Percentiles rank a stretch among this genome's conserved stretches.
phyloP scores from a whole-genome alignment of 148 eudicot species.

The Bassia scoparia region DNA sequence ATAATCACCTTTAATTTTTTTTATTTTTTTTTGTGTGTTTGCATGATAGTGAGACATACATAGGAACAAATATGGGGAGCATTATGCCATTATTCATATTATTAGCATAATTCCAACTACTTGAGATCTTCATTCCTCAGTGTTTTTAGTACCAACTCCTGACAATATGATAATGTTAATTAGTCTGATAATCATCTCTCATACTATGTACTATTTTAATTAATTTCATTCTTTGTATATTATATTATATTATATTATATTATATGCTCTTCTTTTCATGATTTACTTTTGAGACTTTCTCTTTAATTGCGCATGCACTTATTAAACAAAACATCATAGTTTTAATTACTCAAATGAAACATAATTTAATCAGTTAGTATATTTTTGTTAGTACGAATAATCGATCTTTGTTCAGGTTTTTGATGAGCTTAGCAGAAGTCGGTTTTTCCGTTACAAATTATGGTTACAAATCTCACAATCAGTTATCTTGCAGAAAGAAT shows the following conservation, averaged over 20 bases:
- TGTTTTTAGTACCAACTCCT: slow-evolving; percentile 8
- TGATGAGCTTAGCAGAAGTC: not conserved
- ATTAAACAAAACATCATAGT: slow-evolving; percentile 7
- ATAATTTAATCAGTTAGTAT: not conserved
- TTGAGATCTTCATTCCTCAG: not conserved
- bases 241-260: no score
- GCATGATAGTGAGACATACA: slow-evolving; percentile 18
- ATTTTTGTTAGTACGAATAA: no score
- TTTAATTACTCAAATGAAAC: slow-evolving; percentile 16
- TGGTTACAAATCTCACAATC: no score
- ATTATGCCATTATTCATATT: no score
- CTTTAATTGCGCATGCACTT: slow-evolving; percentile 30
- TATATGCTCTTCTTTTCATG: slow-evolving; percentile 34
- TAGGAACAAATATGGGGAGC: slow-evolving; percentile 6
- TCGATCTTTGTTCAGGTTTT: not conserved
- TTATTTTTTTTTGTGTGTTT: not conserved
- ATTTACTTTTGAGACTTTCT: not conserved
- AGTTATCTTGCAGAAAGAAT: slow-evolving; percentile 4
- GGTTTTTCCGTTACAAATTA: slow-evolving; percentile 10
- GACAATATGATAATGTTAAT: slow-evolving; percentile 10
- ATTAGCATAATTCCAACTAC: slow-evolving; percentile 7
- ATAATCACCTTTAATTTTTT: not conserved
- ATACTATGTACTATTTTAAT: slow-evolving; percentile 6
- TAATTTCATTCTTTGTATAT: not conserved
- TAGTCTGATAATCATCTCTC: no score